Conservation (phyloP, 2,329 filamentous ascomycete genomes). For the Magnaporthales sp. region DNA sequence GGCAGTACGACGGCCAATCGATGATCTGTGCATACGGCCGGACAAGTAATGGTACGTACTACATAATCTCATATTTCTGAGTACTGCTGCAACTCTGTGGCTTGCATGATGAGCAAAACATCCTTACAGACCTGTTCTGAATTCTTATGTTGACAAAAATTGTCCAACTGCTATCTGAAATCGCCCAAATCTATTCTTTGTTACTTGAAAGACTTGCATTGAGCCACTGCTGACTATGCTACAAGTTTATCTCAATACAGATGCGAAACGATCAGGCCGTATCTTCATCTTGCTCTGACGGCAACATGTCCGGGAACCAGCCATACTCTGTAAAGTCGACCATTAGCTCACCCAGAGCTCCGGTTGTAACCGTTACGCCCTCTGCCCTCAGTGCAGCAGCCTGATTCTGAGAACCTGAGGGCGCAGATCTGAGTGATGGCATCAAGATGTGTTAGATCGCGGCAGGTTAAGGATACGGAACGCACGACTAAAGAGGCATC, state of each 20-base stretch:
- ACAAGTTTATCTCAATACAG: background rate
- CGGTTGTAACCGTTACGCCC: conserved; percentile 38
- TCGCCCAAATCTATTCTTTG: conserved; percentile 4
- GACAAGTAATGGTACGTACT: background rate
- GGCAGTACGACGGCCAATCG: background rate
- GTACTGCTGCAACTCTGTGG: background rate
- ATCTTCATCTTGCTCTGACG: conserved; percentile 25
- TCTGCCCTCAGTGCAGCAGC: conserved; percentile 40
- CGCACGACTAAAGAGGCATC: background rate
- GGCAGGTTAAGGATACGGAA: background rate
- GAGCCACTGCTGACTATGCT: background rate
- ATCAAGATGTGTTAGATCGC: background rate
- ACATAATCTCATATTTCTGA: background rate
- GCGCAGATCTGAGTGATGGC: conserved; percentile 33
- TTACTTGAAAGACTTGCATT: background rate
- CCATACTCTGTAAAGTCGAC: conserved; percentile 44
- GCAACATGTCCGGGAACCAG: conserved; percentile 45
- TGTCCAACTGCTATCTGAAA: conserved; percentile 76
- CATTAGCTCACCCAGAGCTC: conserved; percentile 39
- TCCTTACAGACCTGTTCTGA: conserved; percentile 79
- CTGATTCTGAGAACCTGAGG: conserved; percentile 39
- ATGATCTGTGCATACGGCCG: background rate
- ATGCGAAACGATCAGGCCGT: background rate
- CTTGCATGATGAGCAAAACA: background rate
- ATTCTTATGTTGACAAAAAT: conserved; percentile 58